These are phyloP conservation scores for Agrocybe praecox DNA, from an alignment of 768 basidiomycete genomes.

Conservation along the genomic window DNA sequence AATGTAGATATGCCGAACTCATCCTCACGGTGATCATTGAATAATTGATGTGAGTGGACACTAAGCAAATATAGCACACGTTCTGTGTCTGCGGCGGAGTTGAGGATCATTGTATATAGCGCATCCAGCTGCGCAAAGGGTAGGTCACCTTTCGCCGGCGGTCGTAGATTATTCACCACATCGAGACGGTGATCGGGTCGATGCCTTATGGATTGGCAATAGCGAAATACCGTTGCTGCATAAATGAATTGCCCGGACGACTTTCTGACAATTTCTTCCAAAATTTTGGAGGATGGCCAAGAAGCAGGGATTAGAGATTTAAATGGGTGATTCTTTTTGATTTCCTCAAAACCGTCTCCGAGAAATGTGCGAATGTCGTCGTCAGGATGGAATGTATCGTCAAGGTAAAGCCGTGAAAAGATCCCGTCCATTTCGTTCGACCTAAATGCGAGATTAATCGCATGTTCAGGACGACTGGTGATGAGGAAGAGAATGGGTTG, in stretches of 20 bases:
- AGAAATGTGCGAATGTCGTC: too few species aligned
- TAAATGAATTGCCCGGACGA: conserved; percentile 24
- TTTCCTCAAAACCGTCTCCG: too few species aligned
- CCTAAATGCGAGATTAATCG: conserved; percentile 8
- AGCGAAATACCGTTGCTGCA: conserved; percentile 13
- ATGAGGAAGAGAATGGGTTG: conserved; percentile 8
- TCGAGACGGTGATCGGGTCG: conserved; percentile 13
- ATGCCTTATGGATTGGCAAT: conserved; percentile 7
- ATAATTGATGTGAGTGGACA: neutral
- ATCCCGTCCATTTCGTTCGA: neutral
- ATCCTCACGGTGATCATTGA: too few species aligned
- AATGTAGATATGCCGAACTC: neutral
- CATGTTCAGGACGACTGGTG: conserved; percentile 11
- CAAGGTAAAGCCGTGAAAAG: neutral
- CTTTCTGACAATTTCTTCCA: conserved; percentile 11
- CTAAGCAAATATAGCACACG: neutral
- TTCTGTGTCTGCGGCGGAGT: neutral
- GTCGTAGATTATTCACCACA: conserved; percentile 7
- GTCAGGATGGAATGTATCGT: too few species aligned
- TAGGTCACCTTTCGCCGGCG: neutral
- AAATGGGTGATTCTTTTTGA: too few species aligned
- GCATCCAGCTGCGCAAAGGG: conserved; percentile 18
- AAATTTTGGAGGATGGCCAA: conserved; percentile 16
- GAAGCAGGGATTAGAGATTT: neutral
- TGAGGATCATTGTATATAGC: conserved; percentile 14